phyloP scores from a whole-genome alignment of 2,329 filamentous ascomycete genomes.

The Colletotrichum karsti region DNA sequence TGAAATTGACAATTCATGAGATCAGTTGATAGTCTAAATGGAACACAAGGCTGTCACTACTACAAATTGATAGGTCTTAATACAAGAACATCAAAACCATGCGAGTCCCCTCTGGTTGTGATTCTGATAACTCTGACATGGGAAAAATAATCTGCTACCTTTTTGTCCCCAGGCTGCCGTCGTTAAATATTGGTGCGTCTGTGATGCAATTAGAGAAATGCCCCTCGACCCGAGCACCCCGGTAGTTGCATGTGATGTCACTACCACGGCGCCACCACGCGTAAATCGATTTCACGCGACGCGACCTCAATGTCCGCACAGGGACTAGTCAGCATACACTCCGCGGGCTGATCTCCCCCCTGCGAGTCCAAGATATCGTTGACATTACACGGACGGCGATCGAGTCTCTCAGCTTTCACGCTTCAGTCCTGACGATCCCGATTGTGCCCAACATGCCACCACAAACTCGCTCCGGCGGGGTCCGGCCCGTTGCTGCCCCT shows the following conservation, averaged over 20 bases:
- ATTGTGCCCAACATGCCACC: conserved; percentile 40
- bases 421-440: neutral
- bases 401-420: neutral
- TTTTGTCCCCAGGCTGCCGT: too few species aligned
- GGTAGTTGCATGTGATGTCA: conserved; percentile 25
- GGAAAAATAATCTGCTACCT: too few species aligned
- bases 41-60: too few species aligned
- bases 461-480: conserved; percentile 47
- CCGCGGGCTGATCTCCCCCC: neutral
- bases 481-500: conserved; percentile 34
- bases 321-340: conserved; percentile 9
- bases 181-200: neutral
- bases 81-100: too few species aligned
- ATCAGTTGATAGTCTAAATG: too few species aligned
- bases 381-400: neutral
- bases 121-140: too few species aligned
- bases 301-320: conserved; percentile 15
- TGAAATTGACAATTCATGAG: too few species aligned
- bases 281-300: conserved; percentile 27
- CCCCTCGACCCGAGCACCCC: neutral
- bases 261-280: conserved; percentile 12
- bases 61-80: too few species aligned
- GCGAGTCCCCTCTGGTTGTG: too few species aligned
- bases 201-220: neutral
- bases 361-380: neutral